Evolutionary conservation across 805 yeast genomes (phyloP).

Genomic region (Wickerhamiella cacticola): DNA sequence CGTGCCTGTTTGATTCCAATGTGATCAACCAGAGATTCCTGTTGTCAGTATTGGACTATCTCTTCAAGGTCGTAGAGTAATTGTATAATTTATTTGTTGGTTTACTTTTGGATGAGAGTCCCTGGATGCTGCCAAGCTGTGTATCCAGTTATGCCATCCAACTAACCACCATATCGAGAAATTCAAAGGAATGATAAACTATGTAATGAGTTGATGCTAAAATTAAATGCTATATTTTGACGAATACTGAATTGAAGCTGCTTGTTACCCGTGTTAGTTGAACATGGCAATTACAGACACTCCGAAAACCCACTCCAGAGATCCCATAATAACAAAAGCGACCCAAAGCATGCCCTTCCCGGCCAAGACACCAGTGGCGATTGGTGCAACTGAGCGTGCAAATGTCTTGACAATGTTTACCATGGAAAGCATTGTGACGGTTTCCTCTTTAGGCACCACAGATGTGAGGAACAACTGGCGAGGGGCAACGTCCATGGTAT

Average conservation of each 20-base stretch:
- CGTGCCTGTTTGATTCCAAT: background rate
- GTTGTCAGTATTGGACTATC: conserved; percentile 3
- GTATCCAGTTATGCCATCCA: too few relatives aligned
- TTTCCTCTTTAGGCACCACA: conserved; percentile 52
- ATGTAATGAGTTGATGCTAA: too few relatives aligned
- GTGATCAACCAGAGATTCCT: conserved; percentile 4
- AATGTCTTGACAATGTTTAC: conserved; percentile 79
- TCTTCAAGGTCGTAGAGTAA: background rate
- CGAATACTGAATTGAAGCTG: too few relatives aligned
- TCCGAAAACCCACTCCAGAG: conserved; percentile 26
- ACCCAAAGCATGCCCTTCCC: conserved; percentile 26
- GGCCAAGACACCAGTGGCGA: conserved; percentile 66
- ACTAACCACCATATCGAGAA: too few relatives aligned
- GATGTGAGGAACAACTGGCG: conserved; percentile 69
- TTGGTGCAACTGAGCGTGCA: conserved; percentile 73
- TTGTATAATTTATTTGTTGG: too few relatives aligned
- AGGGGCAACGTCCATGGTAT: conserved; percentile 87
- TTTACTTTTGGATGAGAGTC: too few relatives aligned
- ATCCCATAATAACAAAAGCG: conserved; percentile 29
- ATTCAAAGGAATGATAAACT: too few relatives aligned
- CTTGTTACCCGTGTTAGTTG: too few relatives aligned
- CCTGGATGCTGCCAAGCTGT: too few relatives aligned
- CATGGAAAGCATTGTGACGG: conserved; percentile 61
- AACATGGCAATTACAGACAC: conserved; percentile 13
- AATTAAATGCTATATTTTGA: too few relatives aligned